Base-by-base conservation (phyloP, 2,329 filamentous ascomycete genomes). In the Apiospora marii region DNA sequence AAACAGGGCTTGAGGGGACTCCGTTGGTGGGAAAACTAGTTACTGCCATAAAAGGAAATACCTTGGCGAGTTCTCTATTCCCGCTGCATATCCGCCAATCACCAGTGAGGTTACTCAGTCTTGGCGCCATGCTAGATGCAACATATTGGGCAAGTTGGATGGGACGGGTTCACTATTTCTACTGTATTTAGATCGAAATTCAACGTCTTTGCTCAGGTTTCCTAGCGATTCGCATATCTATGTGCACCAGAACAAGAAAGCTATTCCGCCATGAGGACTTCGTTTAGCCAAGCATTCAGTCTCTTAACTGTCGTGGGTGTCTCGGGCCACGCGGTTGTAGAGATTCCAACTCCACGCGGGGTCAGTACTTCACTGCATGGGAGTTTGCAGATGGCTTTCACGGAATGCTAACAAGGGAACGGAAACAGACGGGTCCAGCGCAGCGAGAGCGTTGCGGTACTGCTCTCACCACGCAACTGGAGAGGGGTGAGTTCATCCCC, bases 371-470 rank as follows among this genome's bases (percentile, higher is more conserved):
- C 12, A 24, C 16, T 10, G 14, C 22, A 13, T 8, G 24, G 8
- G 10, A 27, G 2, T 46, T 8, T 19, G 2, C 3, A 10, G 8
- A 16, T 4, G 1, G 51, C 12, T 68, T 27, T 2, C 61, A 7
- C 8, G 4, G 19, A 6, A 46, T 1, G 44, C 19, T 48, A 4
- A 68, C 43, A 34, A 22, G 10, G 16, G 16, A 8, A 41, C 37
- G 37, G 37, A 10, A 16, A 48, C 43, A 78, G 77, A 76, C 76
- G 7, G 77, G 77, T 6, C 67, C 76, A 1, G 75, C 75, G 69
- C 77, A 79, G 61, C 61, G 72, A 22, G 77, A 75, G 46, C 73
- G 73, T 5, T 79, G 77, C 64, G 77, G 77, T n/a, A 14, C 69
- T 7, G 61, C 75, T 1, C 76, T 79, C 1, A 77, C 76, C 1